phyloP scores from a whole-genome alignment of 768 basidiomycete species.

The Symmetrospora coprosmae region DNA sequence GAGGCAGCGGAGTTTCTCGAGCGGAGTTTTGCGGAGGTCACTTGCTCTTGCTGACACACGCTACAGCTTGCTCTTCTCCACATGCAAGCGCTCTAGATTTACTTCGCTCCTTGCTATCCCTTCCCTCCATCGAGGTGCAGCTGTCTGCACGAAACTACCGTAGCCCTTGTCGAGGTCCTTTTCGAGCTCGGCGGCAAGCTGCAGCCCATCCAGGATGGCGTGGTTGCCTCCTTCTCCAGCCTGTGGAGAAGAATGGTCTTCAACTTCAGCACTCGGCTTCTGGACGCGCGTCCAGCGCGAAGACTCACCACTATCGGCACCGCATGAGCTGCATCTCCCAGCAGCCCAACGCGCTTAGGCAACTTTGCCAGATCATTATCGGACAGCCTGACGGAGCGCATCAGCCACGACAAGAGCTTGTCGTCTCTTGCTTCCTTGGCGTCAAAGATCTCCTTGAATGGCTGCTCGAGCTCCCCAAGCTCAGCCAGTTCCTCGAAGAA shows the following conservation, averaged over 20 bases:
- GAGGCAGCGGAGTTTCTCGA: no score
- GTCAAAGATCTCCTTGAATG: neutral
- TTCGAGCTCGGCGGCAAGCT: neutral
- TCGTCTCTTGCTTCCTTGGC: neutral
- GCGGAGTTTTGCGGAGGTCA: no score
- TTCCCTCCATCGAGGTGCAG: neutral
- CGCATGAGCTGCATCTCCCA: slow-evolving; percentile 12
- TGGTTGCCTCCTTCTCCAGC: slow-evolving; percentile 16
- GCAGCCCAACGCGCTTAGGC: neutral
- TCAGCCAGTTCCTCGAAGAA: neutral
- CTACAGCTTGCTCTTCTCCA: neutral
- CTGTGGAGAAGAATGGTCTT: neutral
- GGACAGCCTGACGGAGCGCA: neutral
- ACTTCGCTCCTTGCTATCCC: neutral
- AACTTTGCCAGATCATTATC: neutral
- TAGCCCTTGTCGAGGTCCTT: neutral
- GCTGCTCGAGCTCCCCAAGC: neutral
- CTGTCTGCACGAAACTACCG: neutral
- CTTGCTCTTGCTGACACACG: no score
- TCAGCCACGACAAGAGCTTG: slow-evolving; percentile 14
- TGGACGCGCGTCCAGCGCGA: no score
- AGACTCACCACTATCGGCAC: slow-evolving; percentile 1
- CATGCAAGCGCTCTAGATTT: neutral
- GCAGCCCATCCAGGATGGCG: slow-evolving; percentile 2
- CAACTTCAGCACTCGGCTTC: no score